Percentiles rank a stretch among this genome's conserved stretches.
Conservation (phyloP, 2,329 filamentous ascomycete species). For the Ophiocordyceps camponoti-floridani region DNA sequence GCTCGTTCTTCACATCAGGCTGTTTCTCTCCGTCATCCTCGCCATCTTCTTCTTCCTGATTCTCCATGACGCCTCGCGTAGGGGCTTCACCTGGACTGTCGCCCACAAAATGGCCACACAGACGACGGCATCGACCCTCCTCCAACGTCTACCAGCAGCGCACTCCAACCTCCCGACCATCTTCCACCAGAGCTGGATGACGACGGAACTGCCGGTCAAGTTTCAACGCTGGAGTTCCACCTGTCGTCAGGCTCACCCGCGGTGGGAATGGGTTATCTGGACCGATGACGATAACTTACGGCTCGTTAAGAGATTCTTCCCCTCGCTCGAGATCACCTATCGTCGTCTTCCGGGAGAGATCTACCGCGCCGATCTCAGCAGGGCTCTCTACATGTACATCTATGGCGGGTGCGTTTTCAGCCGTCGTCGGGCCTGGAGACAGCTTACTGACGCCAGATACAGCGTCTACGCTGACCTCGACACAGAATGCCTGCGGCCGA, state of each 20-base stretch:
- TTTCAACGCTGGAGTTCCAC: conserved; percentile 13
- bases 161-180: conserved; percentile 17
- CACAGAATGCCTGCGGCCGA: conserved; percentile 2
- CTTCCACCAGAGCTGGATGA: conserved; percentile 12
- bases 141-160: too few relatives aligned
- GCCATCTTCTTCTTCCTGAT: too few relatives aligned
- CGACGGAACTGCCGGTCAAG: conserved; percentile 7
- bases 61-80: too few relatives aligned
- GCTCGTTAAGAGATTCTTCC: conserved; percentile 13
- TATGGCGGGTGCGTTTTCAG: conserved; percentile 11
- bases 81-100: too few relatives aligned
- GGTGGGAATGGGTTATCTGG: conserved; percentile 19
- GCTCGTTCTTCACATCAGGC: too few relatives aligned
- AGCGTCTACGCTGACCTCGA: conserved; percentile 15
- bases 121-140: too few relatives aligned
- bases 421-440: too few relatives aligned
- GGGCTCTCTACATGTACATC: conserved; percentile 18
- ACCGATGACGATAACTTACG: conserved; percentile 16
- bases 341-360: conserved; percentile 12
- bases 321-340: conserved; percentile 12
- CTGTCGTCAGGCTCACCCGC: conserved; percentile 11
- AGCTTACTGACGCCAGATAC: too few relatives aligned
- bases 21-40: too few relatives aligned
- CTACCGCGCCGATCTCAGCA: conserved; percentile 13
- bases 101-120: too few relatives aligned